Evolutionary conservation across 768 basidiomycete species (phyloP).

Genomic region (Termitomyces heimii): DNA sequence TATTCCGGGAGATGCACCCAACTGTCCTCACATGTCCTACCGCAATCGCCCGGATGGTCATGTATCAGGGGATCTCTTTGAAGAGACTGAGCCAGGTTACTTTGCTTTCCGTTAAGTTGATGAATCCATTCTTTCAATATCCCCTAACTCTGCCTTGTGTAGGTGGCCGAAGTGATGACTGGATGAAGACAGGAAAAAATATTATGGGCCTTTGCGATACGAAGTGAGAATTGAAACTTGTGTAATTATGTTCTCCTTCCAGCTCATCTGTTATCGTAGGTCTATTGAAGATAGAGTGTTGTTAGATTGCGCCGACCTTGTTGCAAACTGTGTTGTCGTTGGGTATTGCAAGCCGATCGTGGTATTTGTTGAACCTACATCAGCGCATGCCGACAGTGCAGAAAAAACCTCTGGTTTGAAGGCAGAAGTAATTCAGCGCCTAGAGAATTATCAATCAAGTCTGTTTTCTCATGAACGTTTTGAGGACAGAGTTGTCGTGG

Average conservation of each 20-base stretch:
- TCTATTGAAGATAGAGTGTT: constrained; percentile 2
- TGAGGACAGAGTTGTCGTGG: background rate
- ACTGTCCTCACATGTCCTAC: constrained; percentile 5
- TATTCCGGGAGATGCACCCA: constrained; percentile 3
- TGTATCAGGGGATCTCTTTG: constrained; percentile 9
- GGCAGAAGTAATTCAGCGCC: background rate
- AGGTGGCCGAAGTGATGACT: constrained; percentile 10
- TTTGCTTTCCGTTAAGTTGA: constrained; percentile 2
- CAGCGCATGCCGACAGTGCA: background rate
- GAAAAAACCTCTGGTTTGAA: background rate
- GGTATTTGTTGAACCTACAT: constrained; percentile 1
- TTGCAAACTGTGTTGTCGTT: constrained; percentile 3
- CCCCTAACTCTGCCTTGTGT: background rate
- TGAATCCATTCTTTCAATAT: background rate
- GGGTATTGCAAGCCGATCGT: constrained; percentile 7
- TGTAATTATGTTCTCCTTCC: background rate
- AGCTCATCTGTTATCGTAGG: background rate
- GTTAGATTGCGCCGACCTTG: background rate
- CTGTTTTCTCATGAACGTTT: background rate
- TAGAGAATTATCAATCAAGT: background rate
- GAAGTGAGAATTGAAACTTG: background rate
- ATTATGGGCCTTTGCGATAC: constrained; percentile 3
- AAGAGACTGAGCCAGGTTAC: constrained; percentile 4
- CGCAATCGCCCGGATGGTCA: constrained; percentile 6
- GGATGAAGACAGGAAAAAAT: constrained; percentile 3